Conservation (phyloP, 768 basidiomycete species). For the Rhodosporidiobolus odoratus region DNA sequence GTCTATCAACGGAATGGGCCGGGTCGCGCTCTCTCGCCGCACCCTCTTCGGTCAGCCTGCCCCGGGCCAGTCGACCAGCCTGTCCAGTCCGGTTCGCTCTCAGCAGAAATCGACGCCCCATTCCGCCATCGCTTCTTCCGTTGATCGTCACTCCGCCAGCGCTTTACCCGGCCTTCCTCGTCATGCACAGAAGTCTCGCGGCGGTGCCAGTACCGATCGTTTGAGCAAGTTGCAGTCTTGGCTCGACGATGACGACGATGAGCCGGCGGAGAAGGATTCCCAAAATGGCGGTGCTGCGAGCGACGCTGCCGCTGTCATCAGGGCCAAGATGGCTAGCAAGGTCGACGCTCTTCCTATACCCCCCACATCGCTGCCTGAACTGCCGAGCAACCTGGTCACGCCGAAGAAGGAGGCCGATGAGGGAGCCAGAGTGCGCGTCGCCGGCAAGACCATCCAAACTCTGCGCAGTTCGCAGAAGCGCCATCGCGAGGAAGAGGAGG, state of each 20-base stretch:
- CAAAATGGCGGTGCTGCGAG: not conserved
- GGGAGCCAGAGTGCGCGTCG: conserved; percentile 7
- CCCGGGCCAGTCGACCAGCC: not conserved
- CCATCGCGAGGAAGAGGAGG: not conserved
- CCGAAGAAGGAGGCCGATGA: conserved; percentile 11
- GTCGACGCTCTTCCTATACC: too few relatives aligned
- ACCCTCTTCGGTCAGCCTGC: conserved; percentile 8
- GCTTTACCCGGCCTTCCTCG: not conserved
- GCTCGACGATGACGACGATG: conserved; percentile 32
- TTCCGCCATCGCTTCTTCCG: conserved; percentile 14
- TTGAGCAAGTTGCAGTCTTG: conserved; percentile 26
- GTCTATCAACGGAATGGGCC: conserved; percentile 27
- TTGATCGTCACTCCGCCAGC: not conserved
- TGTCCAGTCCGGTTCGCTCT: too few relatives aligned
- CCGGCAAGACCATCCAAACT: conserved; percentile 23
- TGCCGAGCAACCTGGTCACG: not conserved
- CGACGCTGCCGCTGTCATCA: not conserved
- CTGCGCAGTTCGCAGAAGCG: conserved; percentile 19
- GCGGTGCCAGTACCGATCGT: not conserved
- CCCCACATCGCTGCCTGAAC: not conserved
- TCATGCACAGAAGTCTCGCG: not conserved
- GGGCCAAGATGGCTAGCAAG: not conserved
- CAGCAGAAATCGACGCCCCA: too few relatives aligned
- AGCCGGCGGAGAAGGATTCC: not conserved
- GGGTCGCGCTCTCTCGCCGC: conserved; percentile 30